Base-by-base conservation (phyloP, 2,329 filamentous ascomycete species). In the Aspergillus jensenii region DNA sequence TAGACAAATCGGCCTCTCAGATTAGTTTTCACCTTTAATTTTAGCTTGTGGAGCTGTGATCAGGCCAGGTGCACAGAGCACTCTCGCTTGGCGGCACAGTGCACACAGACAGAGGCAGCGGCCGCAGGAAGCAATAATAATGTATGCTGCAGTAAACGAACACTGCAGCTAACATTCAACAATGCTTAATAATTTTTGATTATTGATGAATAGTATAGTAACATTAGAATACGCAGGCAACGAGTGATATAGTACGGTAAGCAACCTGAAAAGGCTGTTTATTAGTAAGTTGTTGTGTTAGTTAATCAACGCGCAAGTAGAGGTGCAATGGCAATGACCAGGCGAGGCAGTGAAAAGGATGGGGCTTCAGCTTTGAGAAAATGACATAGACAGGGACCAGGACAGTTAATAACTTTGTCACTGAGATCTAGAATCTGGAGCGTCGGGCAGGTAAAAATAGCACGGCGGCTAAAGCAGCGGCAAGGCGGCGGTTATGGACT, bases 401-500 rank as follows among this genome's bases (percentile, higher is more conserved):
- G 7, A 19, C 7, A 15, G 11, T 9, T 25, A 11, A 31, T 47
- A 25, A 7, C 14, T 47, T 47, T 19, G 17, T 31, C 15, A n/a
- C 23, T 15, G 43, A 27, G 11, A 14, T 19, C 21, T n/a, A 47
- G 45, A 47, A 23, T 45, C 25, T 47, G 45, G 25, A 33, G 15
- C 31, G 27, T 6, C 35, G 15, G 21, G 27, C 14, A 15, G n/a
- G 25, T 56, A 61, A 56, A 59, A 61, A 61, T 61, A 59, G 59
- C 46, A 44, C 31, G 44, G 56, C 59, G 56, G 52, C 52, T 59
- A 56, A 47, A 21, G 40, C n/a, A 35, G 33, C 43, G 52, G 27
- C 49, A 59, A 59, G 27, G 47, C 52, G 56, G 55, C 59, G 59
- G 59, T 39, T 50, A 55, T 23, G 33, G 49, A 27, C 58, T 50